A percentile compares a stretch with the other conserved stretches of the same genome.
Conservation (phyloP, 1,284 basidiomycete genomes). For the Porogramme epimiltina region DNA sequence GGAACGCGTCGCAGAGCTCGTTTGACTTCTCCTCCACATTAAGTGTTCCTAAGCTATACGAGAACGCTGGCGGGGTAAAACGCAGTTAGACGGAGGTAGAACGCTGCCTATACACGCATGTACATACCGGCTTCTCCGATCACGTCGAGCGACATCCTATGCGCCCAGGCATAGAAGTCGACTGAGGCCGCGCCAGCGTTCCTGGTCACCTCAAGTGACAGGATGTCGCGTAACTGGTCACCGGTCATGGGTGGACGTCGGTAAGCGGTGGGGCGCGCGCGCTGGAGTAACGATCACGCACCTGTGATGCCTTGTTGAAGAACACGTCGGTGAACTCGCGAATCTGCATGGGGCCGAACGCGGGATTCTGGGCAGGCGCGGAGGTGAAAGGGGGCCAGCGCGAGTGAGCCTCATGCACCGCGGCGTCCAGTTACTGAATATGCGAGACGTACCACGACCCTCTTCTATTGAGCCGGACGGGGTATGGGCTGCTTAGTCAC, state of each 20-base stretch:
- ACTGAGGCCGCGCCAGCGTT: constrained; percentile 27
- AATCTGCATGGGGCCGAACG: constrained; percentile 55
- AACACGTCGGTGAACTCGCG: constrained; percentile 56
- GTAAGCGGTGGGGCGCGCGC: no score
- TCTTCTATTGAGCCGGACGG: constrained; percentile 3
- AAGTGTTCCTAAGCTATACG: constrained; percentile 50
- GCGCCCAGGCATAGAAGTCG: constrained; percentile 44
- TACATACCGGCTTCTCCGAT: constrained; percentile 46
- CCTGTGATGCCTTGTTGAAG: constrained; percentile 50
- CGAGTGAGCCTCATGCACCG: not conserved
- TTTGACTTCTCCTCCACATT: constrained; percentile 29
- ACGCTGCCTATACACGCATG: not conserved
- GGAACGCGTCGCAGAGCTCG: constrained; percentile 44
- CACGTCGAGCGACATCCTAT: constrained; percentile 46
- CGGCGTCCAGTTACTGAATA: not conserved
- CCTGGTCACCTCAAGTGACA: constrained; percentile 18
- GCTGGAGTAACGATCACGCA: no score
- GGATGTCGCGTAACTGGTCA: constrained; percentile 33
- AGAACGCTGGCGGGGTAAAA: constrained; percentile 17
- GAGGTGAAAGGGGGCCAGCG: not conserved
- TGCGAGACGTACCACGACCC: constrained; percentile 12
- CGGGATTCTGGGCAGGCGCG: constrained; percentile 45
- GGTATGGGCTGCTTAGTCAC: no score
- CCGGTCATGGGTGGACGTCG: no score
- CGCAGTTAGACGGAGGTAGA: not conserved